Evolutionary conservation across 331 rosid species (phyloP), one percentile per base, ranked within the genome.

Genomic region (Quercus phellos): DNA sequence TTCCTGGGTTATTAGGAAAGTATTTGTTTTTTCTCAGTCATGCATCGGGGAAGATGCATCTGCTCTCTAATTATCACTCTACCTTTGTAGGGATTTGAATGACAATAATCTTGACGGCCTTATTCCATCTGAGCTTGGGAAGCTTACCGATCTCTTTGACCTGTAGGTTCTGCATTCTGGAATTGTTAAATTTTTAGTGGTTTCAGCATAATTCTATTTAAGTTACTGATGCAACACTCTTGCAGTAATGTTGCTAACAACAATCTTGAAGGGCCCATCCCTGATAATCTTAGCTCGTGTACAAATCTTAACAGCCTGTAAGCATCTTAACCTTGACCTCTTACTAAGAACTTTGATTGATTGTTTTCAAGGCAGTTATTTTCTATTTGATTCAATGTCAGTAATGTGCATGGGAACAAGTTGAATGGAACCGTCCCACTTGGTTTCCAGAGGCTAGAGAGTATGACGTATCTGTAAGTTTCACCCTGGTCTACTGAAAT

Each of bases 391-490:
- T 73, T 51, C 82, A 63, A 14, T 74, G 19, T 43, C 84, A 96
- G 99, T 78, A 96, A 96, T 82, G 97, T 88, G 82, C 90, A 90
- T 73, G 99, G 99, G 64, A 96, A 96, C 87, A 91, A 80, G 84
- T 90, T 96, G 86, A 93, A 77, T 81, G 99, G 98, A 78, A 86
- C 94, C 38, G 91, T 96, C 60, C 96, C 96, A 6, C 76, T 85
- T 6, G 83, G 90, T 76, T 82, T 93, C 63, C 92, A 96, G 86
- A 93, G 86, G 80, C 86, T 96, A 75, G 99, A 96, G 91, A 96
- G 98, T 80, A 90, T 96, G 99, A 91, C 99, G n/a, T 89, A 92
- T 83, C 77, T 96, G 99, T 96, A 86, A 93, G 99, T 88, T 74
- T 69, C 76, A 51, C 51, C 56, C 63, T 26, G 4, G 63, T 73